Evolutionary conservation across 148 eudicot genomes (phyloP), one percentile per base, ranked within the genome.

Genomic region (Rhododendron ovatum): DNA sequence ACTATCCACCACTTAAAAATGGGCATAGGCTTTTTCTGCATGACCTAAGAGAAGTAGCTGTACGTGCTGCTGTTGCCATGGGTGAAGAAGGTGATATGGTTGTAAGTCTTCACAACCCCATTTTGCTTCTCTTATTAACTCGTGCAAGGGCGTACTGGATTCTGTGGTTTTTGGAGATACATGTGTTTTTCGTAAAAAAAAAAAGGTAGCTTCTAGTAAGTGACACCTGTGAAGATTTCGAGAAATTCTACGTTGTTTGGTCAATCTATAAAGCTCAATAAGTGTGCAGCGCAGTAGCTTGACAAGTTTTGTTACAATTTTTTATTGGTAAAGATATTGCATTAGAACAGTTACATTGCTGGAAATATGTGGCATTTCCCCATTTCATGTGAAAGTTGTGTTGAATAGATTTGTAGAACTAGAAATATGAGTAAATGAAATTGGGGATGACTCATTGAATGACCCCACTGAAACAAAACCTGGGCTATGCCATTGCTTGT

Each of bases 51-150:
- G 92, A 96, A 84, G 98, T 95, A 80, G 99, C 98, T 51, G 99
- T 97, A 26, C 95, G 99, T 41, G 91, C 94, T 88, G 99, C 98
- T 59, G 99, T 97, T 84, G 99, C 99, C 73, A 97, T 97, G 99
- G 98, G 98, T 57, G 99, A 97, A 89, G 98, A 95, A 91, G 99
- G 98, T 33, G 98, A 97, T 84, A 88, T 97, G 91, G 99, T 97
- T 90, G 98, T 96, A 92, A 92, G 99, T 92, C 82, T 87, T 51
- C 47, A 5, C 33, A 39, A 67, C 51, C 55, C 78, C 51, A 55
- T 74, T 47, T n/a, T 85, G 30, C 76, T 48, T 84, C 15, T 81
- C 67, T 84, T 82, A 33, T 65, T 73, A 20, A 20, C 51, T 71
- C 35, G 18, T 67, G 43, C 37, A 71, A 28, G 1, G 39, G 37